Percentiles rank a stretch among this genome's conserved stretches.
Evolutionary conservation across 108 stramenopile species (phyloP).

Genomic region (Skeletonema menzelii): DNA sequence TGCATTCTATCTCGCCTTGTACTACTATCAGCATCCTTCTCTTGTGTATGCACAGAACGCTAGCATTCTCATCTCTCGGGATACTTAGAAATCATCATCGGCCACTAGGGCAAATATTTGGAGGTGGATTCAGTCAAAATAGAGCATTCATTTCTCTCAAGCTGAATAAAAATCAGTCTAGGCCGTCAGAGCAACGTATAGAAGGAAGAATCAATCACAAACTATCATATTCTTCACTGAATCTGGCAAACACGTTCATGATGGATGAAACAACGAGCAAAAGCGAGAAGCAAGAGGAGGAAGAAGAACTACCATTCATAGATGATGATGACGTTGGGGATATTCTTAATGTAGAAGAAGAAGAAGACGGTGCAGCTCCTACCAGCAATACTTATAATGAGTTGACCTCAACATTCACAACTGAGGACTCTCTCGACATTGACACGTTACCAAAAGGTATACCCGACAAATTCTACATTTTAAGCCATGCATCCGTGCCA

Average conservation of each 20-base stretch:
- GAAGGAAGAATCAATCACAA: not conserved
- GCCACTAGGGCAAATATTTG: too few relatives aligned
- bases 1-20: too few relatives aligned
- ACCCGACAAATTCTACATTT: slow-evolving; percentile 21
- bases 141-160: too few relatives aligned
- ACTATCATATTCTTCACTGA: not conserved
- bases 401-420: not conserved
- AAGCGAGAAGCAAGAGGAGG: not conserved
- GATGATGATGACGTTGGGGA: not conserved
- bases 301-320: not conserved
- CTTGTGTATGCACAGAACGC: not conserved
- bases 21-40: not conserved
- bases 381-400: not conserved
- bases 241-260: not conserved
- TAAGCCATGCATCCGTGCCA: slow-evolving; percentile 27
- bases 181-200: not conserved
- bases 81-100: too few relatives aligned
- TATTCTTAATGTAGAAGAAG: not conserved
- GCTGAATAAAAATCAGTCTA: not conserved
- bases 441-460: slow-evolving; percentile 28
- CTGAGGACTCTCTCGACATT: not conserved
- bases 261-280: not conserved
- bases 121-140: too few relatives aligned
- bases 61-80: not conserved
- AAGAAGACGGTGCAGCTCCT: not conserved